These are phyloP conservation scores for Kregervanrija pseudodelftensis DNA, from an alignment of 805 yeast genomes.

Conservation along the genomic window DNA sequence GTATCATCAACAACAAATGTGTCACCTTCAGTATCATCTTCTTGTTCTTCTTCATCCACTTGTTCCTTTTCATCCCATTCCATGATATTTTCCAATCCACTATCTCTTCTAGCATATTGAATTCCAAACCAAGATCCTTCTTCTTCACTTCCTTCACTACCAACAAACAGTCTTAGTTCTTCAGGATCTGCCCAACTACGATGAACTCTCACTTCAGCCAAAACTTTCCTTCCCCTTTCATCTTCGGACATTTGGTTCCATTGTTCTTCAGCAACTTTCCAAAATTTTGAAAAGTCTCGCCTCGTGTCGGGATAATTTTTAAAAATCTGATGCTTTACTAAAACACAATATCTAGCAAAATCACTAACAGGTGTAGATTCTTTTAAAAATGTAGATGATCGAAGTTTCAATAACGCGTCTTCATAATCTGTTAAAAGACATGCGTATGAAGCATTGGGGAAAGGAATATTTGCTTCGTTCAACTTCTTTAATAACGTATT, in stretches of 20 bases:
- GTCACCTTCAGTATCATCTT: no score
- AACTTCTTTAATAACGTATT: slow-evolving; percentile 5
- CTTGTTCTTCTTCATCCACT: no score
- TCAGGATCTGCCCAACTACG: slow-evolving; percentile 20
- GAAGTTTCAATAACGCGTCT: slow-evolving; percentile 1
- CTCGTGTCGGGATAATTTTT: slow-evolving; percentile 14
- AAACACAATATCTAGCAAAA: slow-evolving; percentile 23
- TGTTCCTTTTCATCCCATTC: slow-evolving; percentile 1
- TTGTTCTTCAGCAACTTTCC: slow-evolving; percentile 19
- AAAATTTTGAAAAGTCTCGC: slow-evolving; percentile 17
- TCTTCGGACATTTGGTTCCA: slow-evolving; percentile 16
- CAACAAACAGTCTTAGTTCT: slow-evolving; percentile 18
- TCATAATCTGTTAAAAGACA: slow-evolving; percentile 5
- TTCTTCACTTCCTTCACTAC: slow-evolving; percentile 9
- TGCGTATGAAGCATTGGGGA: slow-evolving; percentile 10
- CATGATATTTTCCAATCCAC: slow-evolving; percentile 7
- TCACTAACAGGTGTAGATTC: slow-evolving; percentile 21
- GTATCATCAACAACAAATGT: no score
- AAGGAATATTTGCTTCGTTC: neutral
- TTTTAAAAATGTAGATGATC: slow-evolving; percentile 13
- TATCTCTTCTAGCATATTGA: neutral
- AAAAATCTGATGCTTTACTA: slow-evolving; percentile 14
- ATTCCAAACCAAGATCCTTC: slow-evolving; percentile 9
- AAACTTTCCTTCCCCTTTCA: slow-evolving; percentile 13
- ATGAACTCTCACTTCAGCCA: slow-evolving; percentile 8